Percentiles rank a stretch among this genome's conserved stretches.
phyloP scores from a whole-genome alignment of 2,329 filamentous ascomycete species.

The Paecilomyces dactylethromorphus region DNA sequence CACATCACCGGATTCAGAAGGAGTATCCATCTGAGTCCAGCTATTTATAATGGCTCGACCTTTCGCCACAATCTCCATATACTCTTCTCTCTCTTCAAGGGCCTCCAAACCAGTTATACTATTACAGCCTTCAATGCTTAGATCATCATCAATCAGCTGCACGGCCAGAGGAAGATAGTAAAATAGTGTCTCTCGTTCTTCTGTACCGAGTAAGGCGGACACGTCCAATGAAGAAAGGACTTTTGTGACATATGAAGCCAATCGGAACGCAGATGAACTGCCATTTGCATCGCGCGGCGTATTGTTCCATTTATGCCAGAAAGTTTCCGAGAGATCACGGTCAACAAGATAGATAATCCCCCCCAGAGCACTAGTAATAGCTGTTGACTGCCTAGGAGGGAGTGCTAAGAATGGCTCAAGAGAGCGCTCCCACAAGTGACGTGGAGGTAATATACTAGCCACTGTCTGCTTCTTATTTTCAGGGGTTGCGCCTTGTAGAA shows the following conservation, averaged over 20 bases:
- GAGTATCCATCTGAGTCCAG: constrained; percentile 30
- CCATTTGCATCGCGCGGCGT: constrained; percentile 60
- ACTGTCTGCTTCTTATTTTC: constrained; percentile 21
- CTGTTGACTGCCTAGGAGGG: constrained; percentile 50
- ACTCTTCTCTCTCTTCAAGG: constrained; percentile 46
- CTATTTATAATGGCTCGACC: constrained; percentile 42
- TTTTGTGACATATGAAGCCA: constrained; percentile 63
- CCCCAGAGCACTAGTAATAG: constrained; percentile 66
- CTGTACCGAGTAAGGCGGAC: constrained; percentile 22
- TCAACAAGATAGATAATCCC: constrained; percentile 62
- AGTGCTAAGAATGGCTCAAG: constrained; percentile 47
- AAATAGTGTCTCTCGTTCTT: constrained; percentile 36
- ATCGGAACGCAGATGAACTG: constrained; percentile 65
- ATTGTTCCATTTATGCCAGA: constrained; percentile 18
- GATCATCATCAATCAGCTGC: constrained; percentile 54
- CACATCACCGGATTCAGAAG: constrained; percentile 8
- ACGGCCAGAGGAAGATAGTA: constrained; percentile 48
- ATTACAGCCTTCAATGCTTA: constrained; percentile 51
- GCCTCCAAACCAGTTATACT: constrained; percentile 45
- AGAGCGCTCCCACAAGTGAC: constrained; percentile 58
- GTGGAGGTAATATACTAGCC: constrained; percentile 55
- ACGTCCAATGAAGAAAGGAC: constrained; percentile 45
- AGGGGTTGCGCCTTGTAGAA: constrained; percentile 30
- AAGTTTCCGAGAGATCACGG: constrained; percentile 17
- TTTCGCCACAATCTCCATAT: constrained; percentile 47